These are phyloP conservation scores for Saturnispora dispora DNA, from an alignment of 805 yeast genomes.

Conservation along the genomic window DNA sequence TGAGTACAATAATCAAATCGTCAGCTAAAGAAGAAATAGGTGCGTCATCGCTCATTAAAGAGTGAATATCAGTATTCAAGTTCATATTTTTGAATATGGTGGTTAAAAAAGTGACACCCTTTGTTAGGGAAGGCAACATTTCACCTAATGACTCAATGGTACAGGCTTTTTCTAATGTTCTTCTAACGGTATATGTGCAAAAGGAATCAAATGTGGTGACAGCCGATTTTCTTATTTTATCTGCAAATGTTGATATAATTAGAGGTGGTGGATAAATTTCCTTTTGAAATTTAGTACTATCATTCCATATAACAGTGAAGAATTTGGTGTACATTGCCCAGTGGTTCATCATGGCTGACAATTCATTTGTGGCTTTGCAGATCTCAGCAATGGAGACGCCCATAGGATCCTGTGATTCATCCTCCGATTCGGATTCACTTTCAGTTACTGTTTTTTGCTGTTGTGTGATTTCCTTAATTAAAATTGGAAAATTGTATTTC, in stretches of 20 bases:
- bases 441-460: slow-evolving; percentile 18
- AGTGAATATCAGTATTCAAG: slow-evolving; percentile 13
- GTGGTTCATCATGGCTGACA: slow-evolving; percentile 68
- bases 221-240: slow-evolving; percentile 43
- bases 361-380: slow-evolving; percentile 59
- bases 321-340: slow-evolving; percentile 80
- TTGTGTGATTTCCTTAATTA: slow-evolving; percentile 29
- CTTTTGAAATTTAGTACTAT: slow-evolving; percentile 14
- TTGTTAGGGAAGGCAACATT: slow-evolving; percentile 28
- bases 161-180: slow-evolving; percentile 76
- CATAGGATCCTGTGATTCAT: slow-evolving; percentile 13
- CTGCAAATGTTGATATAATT: slow-evolving; percentile 42
- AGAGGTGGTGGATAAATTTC: slow-evolving; percentile 45
- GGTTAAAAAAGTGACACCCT: slow-evolving; percentile 22
- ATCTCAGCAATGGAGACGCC: slow-evolving; percentile 50
- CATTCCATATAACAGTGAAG: slow-evolving; percentile 59
- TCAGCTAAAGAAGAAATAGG: slow-evolving; percentile 82
- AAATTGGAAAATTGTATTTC: slow-evolving; percentile 43
- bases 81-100: slow-evolving; percentile 15
- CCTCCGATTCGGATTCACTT: slow-evolving; percentile 20
- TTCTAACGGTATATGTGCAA: slow-evolving; percentile 56
- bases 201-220: slow-evolving; percentile 58
- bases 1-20: slow-evolving; percentile 68
- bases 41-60: slow-evolving; percentile 41
- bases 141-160: slow-evolving; percentile 73